Evolutionary conservation across 192 early-diverging fungal species (phyloP), one percentile per base, ranked within the genome.

Genomic region (Jimgerdemannia lactiflua): DNA sequence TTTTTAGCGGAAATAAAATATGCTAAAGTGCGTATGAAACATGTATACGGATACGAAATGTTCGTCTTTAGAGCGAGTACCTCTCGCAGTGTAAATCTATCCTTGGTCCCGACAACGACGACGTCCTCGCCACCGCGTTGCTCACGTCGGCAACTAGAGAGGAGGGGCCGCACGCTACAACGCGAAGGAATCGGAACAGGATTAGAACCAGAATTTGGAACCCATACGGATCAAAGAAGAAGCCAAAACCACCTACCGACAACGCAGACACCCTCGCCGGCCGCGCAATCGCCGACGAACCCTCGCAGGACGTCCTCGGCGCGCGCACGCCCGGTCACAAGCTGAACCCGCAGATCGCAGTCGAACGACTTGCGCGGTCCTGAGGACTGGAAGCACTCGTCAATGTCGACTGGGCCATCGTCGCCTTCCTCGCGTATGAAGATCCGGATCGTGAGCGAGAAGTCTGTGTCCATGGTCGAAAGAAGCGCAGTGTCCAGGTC

Each of bases 401-500:
- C 49, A 14, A 59, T 59, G 49, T 6, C 14, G 49, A 59, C 6
- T 14, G 49, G 6, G 49, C 49, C 49, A 59, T 14, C 49, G 49
- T 10, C 49, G 8, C 14, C 8, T 10, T 59, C 49, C 49, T 59
- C 49, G 49, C 49, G 49, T 14, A 14, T 10, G 49, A 59, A 59
- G 49, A 59, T 59, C 49, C 49, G 49, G 49, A 59, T 59, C 49
- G 6, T 59, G 0, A 59, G 49, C 49, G 14, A 10, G 49, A 59
- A 6, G 49, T 59, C 2, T 6, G 49, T 59, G 14, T 59, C 49
- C 6, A 59, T 10, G 8, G 49, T 59, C 49, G 6, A 6, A 14
- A 59, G 49, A 14, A 59, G 49, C 8, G 49, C 49, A 14, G 8
- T 6, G 8, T 71, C 59, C 19, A 80, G 43, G 39, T 82, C 77